A percentile compares a stretch with the other conserved stretches of the same genome.
phyloP scores from a whole-genome alignment of 331 rosid genomes.

The Telfairia occidentalis region DNA sequence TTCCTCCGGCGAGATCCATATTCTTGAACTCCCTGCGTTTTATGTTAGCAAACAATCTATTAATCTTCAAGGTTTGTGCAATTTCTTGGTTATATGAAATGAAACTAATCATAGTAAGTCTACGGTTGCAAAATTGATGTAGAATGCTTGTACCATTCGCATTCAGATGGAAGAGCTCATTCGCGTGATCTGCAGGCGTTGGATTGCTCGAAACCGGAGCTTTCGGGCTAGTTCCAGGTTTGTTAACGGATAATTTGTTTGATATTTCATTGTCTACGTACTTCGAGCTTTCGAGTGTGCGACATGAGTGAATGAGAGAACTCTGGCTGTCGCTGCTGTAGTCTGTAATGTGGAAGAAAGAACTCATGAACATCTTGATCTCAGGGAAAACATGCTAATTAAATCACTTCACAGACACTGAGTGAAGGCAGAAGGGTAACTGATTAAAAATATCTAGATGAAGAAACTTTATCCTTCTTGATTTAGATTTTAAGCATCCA shows the following conservation, averaged over 20 bases:
- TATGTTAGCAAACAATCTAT: not conserved
- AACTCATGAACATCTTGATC: not conserved
- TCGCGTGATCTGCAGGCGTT: not conserved
- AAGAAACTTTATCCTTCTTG: not conserved
- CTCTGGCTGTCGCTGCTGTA: not conserved
- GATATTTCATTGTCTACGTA: not conserved
- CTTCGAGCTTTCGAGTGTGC: not conserved
- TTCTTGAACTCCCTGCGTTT: not conserved
- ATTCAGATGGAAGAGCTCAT: not conserved
- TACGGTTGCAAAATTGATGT: not conserved
- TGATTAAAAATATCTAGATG: not conserved
- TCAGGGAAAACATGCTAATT: not conserved
- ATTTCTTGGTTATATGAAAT: not conserved
- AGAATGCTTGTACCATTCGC: not conserved
- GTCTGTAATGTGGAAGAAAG: not conserved
- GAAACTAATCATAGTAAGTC: not conserved
- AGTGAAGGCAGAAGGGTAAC: not conserved
- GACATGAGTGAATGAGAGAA: not conserved
- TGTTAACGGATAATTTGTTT: not conserved
- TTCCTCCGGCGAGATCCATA: not conserved
- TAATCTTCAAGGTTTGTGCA: not conserved
- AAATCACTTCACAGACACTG: not conserved
- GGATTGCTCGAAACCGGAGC: not conserved
- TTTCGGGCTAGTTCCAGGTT: not conserved
- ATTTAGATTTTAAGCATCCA: not conserved